Percentiles rank a stretch among this genome's conserved stretches.
Conservation (phyloP, 2,329 filamentous ascomycete genomes). For the Pestalotiopsis sp. region DNA sequence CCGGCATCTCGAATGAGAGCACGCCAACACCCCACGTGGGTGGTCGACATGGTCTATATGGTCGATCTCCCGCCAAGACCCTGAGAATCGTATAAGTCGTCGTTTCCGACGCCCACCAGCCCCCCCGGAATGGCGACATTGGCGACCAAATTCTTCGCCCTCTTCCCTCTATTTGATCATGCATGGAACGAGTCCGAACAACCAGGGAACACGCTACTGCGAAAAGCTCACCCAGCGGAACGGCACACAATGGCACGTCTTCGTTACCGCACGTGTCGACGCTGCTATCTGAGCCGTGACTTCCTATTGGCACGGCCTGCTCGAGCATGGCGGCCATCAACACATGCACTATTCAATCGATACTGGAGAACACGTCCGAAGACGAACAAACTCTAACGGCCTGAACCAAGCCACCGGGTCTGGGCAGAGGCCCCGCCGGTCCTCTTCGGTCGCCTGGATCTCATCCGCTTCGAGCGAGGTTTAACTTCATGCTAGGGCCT, state of each 20-base stretch:
- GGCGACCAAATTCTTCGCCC: neutral
- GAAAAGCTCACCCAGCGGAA: neutral
- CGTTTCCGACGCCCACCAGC: neutral
- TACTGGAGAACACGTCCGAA: neutral
- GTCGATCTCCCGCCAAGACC: slow-evolving; percentile 6
- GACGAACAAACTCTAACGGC: neutral
- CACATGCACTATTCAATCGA: neutral
- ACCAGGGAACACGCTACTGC: neutral
- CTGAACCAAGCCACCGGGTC: slow-evolving; percentile 4
- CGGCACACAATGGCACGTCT: slow-evolving; percentile 1
- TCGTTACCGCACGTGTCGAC: neutral
- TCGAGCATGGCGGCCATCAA: neutral
- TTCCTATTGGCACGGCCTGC: neutral
- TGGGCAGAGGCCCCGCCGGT: slow-evolving; percentile 6
- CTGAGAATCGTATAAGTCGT: neutral
- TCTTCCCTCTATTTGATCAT: neutral
- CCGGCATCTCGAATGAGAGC: slow-evolving; percentile 10
- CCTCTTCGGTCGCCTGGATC: slow-evolving; percentile 3
- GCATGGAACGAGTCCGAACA: neutral
- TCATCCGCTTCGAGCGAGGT: neutral
- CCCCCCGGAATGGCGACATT: neutral
- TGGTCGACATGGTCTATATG: slow-evolving; percentile 2
- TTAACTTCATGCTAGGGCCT: neutral
- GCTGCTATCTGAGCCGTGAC: neutral
- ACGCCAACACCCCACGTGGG: slow-evolving; percentile 7